Evolutionary conservation across 371 early-diverging fungal genomes (phyloP).

Genomic region (Rhizopus delemar): DNA sequence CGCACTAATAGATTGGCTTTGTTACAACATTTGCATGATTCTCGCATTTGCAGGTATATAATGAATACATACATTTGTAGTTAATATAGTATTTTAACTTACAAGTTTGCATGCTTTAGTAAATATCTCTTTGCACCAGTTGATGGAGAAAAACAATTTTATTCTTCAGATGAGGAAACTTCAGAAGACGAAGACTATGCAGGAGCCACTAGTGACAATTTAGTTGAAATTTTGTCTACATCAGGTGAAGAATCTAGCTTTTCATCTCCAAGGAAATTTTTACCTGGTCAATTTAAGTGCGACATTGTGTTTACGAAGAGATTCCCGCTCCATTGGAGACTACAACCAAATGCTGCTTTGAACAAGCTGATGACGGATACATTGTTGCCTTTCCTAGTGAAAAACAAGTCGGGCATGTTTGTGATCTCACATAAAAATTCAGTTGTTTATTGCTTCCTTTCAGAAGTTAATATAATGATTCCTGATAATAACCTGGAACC

Average conservation of each 20-base stretch:
- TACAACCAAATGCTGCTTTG: slow-evolving; percentile 68
- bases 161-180: slow-evolving; percentile 44
- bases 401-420: slow-evolving; percentile 76
- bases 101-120: slow-evolving; percentile 18
- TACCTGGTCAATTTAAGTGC: slow-evolving; percentile 75
- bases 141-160: slow-evolving; percentile 32
- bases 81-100: slow-evolving; percentile 20
- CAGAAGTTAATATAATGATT: slow-evolving; percentile 37
- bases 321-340: slow-evolving; percentile 78
- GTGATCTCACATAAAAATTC: slow-evolving; percentile 59
- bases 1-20: slow-evolving; percentile 70
- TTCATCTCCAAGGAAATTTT: slow-evolving; percentile 43
- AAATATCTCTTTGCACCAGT: slow-evolving; percentile 66
- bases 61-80: background rate
- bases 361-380: slow-evolving; percentile 57
- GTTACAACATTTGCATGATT: slow-evolving; percentile 64
- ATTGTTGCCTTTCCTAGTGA: slow-evolving; percentile 65
- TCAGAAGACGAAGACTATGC: slow-evolving; percentile 47
- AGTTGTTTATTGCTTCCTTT: slow-evolving; percentile 68
- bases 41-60: slow-evolving; percentile 66
- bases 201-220: slow-evolving; percentile 39
- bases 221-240: slow-evolving; percentile 45
- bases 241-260: slow-evolving; percentile 43
- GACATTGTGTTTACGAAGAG: slow-evolving; percentile 60
- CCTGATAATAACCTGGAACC: slow-evolving; percentile 16